Percentiles rank a stretch among this genome's conserved stretches.
These are phyloP conservation scores for Berberis vulgaris DNA, from an alignment of 164 flowering plant species.

Conservation along the genomic window DNA sequence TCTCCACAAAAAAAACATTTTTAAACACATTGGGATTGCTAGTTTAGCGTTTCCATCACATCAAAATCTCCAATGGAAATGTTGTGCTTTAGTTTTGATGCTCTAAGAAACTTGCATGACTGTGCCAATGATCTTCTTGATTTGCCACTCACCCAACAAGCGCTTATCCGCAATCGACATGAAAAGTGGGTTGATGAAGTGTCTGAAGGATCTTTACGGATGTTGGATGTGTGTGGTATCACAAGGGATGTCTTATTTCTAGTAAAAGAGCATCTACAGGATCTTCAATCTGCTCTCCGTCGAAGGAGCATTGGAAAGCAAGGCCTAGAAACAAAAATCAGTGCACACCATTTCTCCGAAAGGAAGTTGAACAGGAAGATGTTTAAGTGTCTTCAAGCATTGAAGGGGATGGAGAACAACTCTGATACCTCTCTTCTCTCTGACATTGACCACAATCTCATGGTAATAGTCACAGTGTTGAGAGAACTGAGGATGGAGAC, in stretches of 20 bases:
- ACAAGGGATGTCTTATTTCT: conserved; percentile 17
- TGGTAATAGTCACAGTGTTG: conserved; percentile 32
- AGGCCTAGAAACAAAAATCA: not conserved
- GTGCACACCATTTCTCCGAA: conserved; percentile 3
- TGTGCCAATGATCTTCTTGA: conserved; percentile 17
- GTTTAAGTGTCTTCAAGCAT: conserved; percentile 11
- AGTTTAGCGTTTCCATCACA: not conserved
- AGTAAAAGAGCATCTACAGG: conserved; percentile 15
- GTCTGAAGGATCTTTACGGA: conserved; percentile 14
- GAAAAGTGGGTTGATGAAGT: conserved; percentile 16
- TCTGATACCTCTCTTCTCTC: conserved; percentile 10
- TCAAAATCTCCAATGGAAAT: conserved; percentile 2
- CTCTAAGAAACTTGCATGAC: conserved; percentile 13
- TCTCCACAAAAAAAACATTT: not conserved
- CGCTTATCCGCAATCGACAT: conserved; percentile 8
- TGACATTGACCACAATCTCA: conserved; percentile 21
- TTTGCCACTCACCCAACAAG: conserved; percentile 14
- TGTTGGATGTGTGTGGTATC: conserved; percentile 16
- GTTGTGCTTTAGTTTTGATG: conserved; percentile 8
- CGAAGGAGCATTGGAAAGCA: conserved; percentile 8
- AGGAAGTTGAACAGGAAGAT: conserved; percentile 13
- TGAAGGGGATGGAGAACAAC: conserved; percentile 12
- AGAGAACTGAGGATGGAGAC: conserved; percentile 37
- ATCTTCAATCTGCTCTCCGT: conserved; percentile 15
- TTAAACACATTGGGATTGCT: not conserved